Evolutionary conservation across 179 eudicot genomes (phyloP).

Genomic region (Carnegiea gigantea): DNA sequence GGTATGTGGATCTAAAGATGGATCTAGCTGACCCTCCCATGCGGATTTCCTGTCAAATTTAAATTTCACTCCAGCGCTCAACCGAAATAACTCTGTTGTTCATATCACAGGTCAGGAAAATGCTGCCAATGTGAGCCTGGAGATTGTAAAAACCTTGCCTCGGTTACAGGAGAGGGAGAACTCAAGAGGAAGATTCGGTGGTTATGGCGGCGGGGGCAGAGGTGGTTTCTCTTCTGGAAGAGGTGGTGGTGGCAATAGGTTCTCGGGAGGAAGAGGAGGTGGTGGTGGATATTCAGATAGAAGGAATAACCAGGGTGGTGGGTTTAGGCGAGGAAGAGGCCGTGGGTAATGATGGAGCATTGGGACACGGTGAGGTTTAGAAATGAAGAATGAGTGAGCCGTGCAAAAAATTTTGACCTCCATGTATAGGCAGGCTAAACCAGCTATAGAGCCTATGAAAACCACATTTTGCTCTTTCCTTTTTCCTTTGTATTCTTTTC

Average conservation of each 20-base stretch:
- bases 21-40: not conserved
- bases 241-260: constrained; percentile 35
- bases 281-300: constrained; percentile 40
- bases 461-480: not conserved
- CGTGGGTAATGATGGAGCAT: constrained; percentile 7
- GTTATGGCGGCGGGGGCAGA: constrained; percentile 33
- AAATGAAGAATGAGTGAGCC: not conserved
- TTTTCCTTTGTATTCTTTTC: not conserved
- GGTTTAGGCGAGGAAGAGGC: constrained; percentile 33
- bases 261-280: constrained; percentile 46
- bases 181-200: constrained; percentile 55
- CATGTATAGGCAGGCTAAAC: not conserved
- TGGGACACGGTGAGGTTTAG: not conserved
- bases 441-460: not conserved
- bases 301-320: constrained; percentile 17
- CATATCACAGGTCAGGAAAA: constrained; percentile 55
- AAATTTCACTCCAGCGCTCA: not conserved
- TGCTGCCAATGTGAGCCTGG: constrained; percentile 69
- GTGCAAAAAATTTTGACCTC: not conserved
- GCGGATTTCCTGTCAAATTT: too few species aligned
- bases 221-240: constrained; percentile 34
- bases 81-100: not conserved
- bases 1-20: constrained; percentile 40
- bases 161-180: constrained; percentile 61
- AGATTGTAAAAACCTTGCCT: constrained; percentile 68